These are phyloP conservation scores for Sporopachydermia quercuum DNA, from an alignment of 805 yeast species.

Conservation along the genomic window DNA sequence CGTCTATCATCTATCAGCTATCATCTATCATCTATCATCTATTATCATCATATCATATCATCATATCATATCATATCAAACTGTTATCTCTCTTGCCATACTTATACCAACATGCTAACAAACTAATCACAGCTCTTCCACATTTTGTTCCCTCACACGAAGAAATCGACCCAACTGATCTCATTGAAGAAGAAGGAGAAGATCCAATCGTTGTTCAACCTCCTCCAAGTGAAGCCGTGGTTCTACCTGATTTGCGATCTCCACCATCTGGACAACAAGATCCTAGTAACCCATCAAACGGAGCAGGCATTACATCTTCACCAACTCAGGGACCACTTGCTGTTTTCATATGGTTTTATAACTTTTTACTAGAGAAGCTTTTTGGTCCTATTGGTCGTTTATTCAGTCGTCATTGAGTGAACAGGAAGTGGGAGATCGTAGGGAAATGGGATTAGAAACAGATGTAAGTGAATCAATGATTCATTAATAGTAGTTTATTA, in stretches of 20 bases:
- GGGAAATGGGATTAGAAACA: neutral
- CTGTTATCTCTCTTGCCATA: too few species aligned
- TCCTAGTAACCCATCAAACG: neutral
- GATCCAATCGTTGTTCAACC: neutral
- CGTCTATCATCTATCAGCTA: too few species aligned
- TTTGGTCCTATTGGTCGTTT: neutral
- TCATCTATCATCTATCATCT: too few species aligned
- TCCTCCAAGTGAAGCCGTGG: neutral
- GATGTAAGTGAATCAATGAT: too few species aligned
- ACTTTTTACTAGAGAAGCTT: neutral
- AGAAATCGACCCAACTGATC: neutral
- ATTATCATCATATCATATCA: too few species aligned
- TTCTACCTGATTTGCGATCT: neutral
- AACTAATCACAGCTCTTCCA: too few species aligned
- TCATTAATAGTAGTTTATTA: too few species aligned
- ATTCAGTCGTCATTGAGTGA: conserved; percentile 1
- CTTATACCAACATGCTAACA: too few species aligned
- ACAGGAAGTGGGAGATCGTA: neutral
- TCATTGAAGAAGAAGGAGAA: neutral
- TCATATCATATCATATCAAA: too few species aligned
- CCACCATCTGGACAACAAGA: neutral
- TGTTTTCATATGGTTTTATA: neutral
- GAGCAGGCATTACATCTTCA: too few species aligned
- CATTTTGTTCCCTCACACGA: neutral
- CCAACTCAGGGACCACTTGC: neutral